These are phyloP conservation scores for Polymyxa betae DNA, from an alignment of 208 protist species.

Conservation along the genomic window DNA sequence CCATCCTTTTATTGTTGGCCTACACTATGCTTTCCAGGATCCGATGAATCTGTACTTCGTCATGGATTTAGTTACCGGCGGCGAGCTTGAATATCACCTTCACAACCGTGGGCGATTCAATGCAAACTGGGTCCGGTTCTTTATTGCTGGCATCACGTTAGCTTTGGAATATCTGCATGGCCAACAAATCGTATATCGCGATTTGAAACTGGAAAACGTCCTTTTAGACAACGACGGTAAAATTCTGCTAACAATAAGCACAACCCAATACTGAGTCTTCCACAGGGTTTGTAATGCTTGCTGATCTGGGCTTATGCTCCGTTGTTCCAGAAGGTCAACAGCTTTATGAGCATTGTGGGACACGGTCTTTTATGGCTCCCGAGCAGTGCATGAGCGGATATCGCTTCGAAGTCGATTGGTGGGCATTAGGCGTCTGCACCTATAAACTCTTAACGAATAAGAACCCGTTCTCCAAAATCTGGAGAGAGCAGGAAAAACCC, in stretches of 20 bases:
- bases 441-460: conserved; percentile 28
- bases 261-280: not conserved
- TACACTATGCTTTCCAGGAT: conserved; percentile 64
- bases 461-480: conserved; percentile 49
- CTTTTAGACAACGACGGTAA: conserved; percentile 55
- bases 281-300: conserved; percentile 13
- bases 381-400: conserved; percentile 31
- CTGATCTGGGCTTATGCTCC: conserved; percentile 23
- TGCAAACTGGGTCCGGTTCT: not conserved
- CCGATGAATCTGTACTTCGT: conserved; percentile 64
- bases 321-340: conserved; percentile 21
- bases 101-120: conserved; percentile 52
- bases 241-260: not conserved
- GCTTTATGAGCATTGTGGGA: conserved; percentile 52
- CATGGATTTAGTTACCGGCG: conserved; percentile 62
- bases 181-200: conserved; percentile 56
- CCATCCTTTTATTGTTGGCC: conserved; percentile 63
- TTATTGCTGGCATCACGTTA: conserved; percentile 49
- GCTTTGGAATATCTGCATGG: conserved; percentile 58
- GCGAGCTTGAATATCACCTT: conserved; percentile 64
- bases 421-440: conserved; percentile 52
- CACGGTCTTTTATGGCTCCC: conserved; percentile 30
- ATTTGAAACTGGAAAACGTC: conserved; percentile 60
- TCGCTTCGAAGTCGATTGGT: conserved; percentile 44
- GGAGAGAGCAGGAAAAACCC: conserved; percentile 27